These are phyloP conservation scores for Alternaria sp. DNA, from an alignment of 2,329 filamentous ascomycete genomes.

Conservation along the genomic window DNA sequence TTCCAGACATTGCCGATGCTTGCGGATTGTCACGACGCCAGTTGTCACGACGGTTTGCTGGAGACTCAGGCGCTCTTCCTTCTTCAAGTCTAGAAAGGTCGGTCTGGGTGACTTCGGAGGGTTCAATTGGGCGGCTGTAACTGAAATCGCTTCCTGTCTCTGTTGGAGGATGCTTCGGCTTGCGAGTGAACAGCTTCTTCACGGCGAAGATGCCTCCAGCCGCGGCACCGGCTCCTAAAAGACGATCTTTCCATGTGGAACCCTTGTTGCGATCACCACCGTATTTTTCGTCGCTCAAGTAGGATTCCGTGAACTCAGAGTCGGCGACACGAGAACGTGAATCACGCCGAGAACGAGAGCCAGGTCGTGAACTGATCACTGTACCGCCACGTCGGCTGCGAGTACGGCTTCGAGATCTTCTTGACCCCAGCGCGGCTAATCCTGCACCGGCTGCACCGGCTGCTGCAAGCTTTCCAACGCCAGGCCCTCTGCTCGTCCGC, in stretches of 20 bases:
- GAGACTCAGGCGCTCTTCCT: constrained; percentile 61
- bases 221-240: constrained; percentile 56
- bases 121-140: constrained; percentile 61
- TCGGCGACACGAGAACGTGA: constrained; percentile 41
- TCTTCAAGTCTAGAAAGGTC: constrained; percentile 62
- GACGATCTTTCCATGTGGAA: constrained; percentile 55
- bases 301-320: constrained; percentile 44
- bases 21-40: constrained; percentile 50
- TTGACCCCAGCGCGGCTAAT: constrained; percentile 60
- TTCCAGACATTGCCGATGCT: constrained; percentile 54
- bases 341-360: constrained; percentile 39
- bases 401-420: constrained; percentile 52
- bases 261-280: constrained; percentile 37
- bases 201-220: constrained; percentile 52
- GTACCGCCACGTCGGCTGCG: constrained; percentile 38
- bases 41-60: constrained; percentile 44
- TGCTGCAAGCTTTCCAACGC: constrained; percentile 59
- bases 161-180: constrained; percentile 51
- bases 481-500: constrained; percentile 41
- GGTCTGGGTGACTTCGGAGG: constrained; percentile 57
- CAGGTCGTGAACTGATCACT: constrained; percentile 46
- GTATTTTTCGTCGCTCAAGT: constrained; percentile 55
- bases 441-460: constrained; percentile 67
- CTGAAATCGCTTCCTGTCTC: constrained; percentile 63
- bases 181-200: constrained; percentile 67